phyloP scores from a whole-genome alignment of 2,329 filamentous ascomycete species.

The Trematosphaeria pertusa region DNA sequence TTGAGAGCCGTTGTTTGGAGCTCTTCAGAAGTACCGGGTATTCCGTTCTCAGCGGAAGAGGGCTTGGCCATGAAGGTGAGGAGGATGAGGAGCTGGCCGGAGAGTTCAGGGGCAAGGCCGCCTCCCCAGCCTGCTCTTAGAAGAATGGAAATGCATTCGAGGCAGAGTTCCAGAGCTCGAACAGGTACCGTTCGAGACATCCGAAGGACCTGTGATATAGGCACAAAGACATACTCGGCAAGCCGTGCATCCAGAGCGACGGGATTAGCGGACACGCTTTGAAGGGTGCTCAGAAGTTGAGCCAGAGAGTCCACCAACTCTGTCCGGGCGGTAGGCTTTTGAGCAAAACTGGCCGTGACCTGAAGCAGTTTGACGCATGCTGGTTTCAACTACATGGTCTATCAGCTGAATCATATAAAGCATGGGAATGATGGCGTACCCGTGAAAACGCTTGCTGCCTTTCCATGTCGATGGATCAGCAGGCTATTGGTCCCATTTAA shows the following conservation, averaged over 20 bases:
- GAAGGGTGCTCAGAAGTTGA: constrained; percentile 52
- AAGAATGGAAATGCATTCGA: constrained; percentile 77
- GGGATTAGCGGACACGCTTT: constrained; percentile 37
- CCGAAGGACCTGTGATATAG: constrained; percentile 84
- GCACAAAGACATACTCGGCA: constrained; percentile 95
- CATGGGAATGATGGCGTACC: constrained; percentile 24
- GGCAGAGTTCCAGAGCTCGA: constrained; percentile 74
- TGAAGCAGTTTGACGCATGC: constrained; percentile 66
- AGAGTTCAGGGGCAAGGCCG: constrained; percentile 73
- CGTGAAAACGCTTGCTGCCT: constrained; percentile 50
- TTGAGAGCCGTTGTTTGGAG: constrained; percentile 73
- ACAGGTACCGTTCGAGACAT: constrained; percentile 75
- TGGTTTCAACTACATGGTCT: constrained; percentile 58
- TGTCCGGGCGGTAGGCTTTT: constrained; percentile 51
- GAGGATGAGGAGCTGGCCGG: constrained; percentile 84
- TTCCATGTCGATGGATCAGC: constrained; percentile 31
- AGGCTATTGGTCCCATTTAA: too few relatives aligned
- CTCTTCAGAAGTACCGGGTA: constrained; percentile 70
- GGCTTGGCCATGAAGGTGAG: constrained; percentile 83
- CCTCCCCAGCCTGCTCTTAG: constrained; percentile 80
- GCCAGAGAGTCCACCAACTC: constrained; percentile 59
- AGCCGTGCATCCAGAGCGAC: constrained; percentile 75
- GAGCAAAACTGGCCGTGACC: constrained; percentile 58
- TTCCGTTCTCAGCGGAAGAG: constrained; percentile 59
- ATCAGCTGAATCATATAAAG: constrained; percentile 6